Evolutionary conservation across 768 basidiomycete species (phyloP), one percentile per base, ranked within the genome.

Genomic region (Tylopilus subfusipes): DNA sequence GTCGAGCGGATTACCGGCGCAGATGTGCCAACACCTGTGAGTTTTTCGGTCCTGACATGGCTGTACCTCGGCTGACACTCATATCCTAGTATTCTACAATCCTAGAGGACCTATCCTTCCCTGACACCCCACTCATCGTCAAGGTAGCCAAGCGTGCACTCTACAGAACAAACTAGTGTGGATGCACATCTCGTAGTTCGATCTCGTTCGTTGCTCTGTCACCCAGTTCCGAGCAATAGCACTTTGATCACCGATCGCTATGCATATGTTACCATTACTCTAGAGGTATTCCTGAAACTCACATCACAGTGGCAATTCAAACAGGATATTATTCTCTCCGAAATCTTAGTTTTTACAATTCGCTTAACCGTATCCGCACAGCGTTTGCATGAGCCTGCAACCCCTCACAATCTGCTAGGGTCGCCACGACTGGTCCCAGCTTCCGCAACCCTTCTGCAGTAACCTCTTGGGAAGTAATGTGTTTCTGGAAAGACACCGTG

Each of bases 1-100:
- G 92, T 98, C 51, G 97, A 99, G 80, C 88, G 97, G 58, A 79
- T 99, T 59, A 98, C 97, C 58, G 97, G 97, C 65, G 95, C 97
- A 58, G 91, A 99, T 67, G 86, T 99, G 38, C 96, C 96, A 40
- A 99, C 97, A 65, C 97, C 96, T 50, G 93, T 92, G 55, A 63
- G 90, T 78, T 13, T 33, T 39, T 22, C 6, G 46, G 43, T 36
- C 27, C 2, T 63, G 31, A 21, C 61, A 46, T 45, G 50, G 38
- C 31, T 59, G n/a, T 19, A 19, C 29, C 52, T 24, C 51, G 24
- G n/a, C 55, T 67, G 2, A 65, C 16, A 21, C 29, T 2, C 62
- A 22, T 55, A 19, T 55, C 25, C 10, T 63, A 96, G 90, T 98
- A 98, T 68, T 93, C 96, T 52, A 81, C 83, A 60, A 86, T 86